Evolutionary conservation across 306 rosid genomes (phyloP).

Genomic region (Trichosanthes cucumerina): DNA sequence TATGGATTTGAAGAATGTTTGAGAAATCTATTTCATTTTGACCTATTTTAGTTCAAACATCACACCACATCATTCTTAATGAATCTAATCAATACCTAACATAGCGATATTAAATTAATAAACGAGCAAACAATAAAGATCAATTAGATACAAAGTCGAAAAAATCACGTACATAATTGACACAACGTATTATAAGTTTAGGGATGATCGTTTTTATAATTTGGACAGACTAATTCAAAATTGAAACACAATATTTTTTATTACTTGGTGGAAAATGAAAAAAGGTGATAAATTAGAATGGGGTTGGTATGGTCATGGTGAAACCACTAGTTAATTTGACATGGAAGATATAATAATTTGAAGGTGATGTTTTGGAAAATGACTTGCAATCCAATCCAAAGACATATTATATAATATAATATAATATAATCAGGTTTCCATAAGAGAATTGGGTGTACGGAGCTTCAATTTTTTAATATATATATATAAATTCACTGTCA

Average conservation of each 20-base stretch:
- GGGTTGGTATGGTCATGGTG: background rate
- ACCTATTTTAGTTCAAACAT: too few species aligned
- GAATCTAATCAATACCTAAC: too few species aligned
- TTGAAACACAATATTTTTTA: background rate
- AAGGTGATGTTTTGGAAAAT: background rate
- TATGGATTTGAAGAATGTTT: too few species aligned
- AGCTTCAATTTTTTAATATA: background rate
- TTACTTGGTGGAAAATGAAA: background rate
- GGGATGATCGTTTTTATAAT: too few species aligned
- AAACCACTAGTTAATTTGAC: background rate
- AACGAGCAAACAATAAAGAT: too few species aligned
- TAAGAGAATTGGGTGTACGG: background rate
- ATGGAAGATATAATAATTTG: background rate
- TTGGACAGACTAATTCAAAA: too few species aligned
- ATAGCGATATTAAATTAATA: too few species aligned
- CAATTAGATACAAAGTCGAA: too few species aligned
- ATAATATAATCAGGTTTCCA: background rate
- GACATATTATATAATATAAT: background rate
- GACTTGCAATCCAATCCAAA: background rate
- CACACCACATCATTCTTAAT: too few species aligned
- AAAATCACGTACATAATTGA: too few species aligned
- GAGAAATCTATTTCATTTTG: too few species aligned
- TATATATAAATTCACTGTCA: background rate
- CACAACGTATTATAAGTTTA: too few species aligned
- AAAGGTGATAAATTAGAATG: background rate